Percentiles rank a stretch among this genome's conserved stretches.
These are phyloP conservation scores for Fusarium papillatum DNA, from an alignment of 2,329 filamentous ascomycete species.

Conservation along the genomic window DNA sequence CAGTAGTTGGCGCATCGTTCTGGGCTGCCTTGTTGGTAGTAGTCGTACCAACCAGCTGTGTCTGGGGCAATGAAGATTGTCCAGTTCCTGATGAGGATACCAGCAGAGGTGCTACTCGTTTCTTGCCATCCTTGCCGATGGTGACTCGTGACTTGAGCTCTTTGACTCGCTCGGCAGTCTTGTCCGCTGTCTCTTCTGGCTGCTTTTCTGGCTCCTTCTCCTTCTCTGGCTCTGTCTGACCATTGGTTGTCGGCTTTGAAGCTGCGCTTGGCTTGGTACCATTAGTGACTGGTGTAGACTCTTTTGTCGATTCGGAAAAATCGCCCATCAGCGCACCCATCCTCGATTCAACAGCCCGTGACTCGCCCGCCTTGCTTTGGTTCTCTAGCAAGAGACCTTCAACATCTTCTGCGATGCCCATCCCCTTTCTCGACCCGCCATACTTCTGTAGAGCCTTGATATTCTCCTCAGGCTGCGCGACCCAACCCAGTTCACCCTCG, in stretches of 20 bases:
- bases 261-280: slow-evolving; percentile 60
- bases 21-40: slow-evolving; percentile 72
- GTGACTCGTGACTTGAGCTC: slow-evolving; percentile 91
- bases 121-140: slow-evolving; percentile 96
- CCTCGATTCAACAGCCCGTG: slow-evolving; percentile 89
- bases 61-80: slow-evolving; percentile 89
- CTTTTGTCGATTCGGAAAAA: slow-evolving; percentile 68
- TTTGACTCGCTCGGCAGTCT: slow-evolving; percentile 66
- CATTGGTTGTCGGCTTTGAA: slow-evolving; percentile 56
- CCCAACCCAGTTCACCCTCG: slow-evolving; percentile 89
- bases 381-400: slow-evolving; percentile 91
- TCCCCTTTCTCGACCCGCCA: slow-evolving; percentile 87
- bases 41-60: slow-evolving; percentile 85
- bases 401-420: slow-evolving; percentile 93
- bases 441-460: slow-evolving; percentile 95
- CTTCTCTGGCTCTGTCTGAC: slow-evolving; percentile 51
- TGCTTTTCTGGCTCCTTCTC: slow-evolving; percentile 54
- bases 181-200: slow-evolving; percentile 64
- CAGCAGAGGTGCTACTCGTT: slow-evolving; percentile 91
- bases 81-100: slow-evolving; percentile 91
- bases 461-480: slow-evolving; percentile 88
- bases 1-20: slow-evolving; percentile 82
- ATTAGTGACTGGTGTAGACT: slow-evolving; percentile 61
- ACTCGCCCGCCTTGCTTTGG: slow-evolving; percentile 90
- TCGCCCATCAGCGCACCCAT: slow-evolving; percentile 99